A percentile compares a stretch with the other conserved stretches of the same genome.
phyloP scores from a whole-genome alignment of 192 early-diverging fungal genomes.

The Geosiphon pyriformis region DNA sequence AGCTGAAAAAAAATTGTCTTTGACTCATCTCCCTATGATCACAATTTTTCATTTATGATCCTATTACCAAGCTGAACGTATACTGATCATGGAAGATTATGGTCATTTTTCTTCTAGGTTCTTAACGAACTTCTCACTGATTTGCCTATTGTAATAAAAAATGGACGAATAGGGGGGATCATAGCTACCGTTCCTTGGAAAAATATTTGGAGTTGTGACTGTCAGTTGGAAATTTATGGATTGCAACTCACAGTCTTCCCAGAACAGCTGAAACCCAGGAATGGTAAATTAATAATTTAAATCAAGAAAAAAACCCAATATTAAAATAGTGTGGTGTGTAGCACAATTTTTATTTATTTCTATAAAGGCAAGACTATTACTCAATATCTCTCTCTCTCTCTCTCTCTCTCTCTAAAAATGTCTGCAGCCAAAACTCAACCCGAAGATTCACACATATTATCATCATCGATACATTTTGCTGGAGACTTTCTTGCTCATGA shows the following conservation, averaged over 20 bases:
- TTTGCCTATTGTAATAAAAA: constrained; percentile 63
- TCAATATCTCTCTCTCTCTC: too few species aligned
- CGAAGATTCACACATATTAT: constrained; percentile 61
- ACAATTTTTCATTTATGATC: not conserved
- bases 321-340: not conserved
- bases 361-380: too few species aligned
- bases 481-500: constrained; percentile 78
- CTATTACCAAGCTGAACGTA: too few species aligned
- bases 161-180: constrained; percentile 65
- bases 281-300: constrained; percentile 5
- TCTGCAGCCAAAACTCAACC: constrained; percentile 38
- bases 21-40: not conserved
- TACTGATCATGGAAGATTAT: not conserved
- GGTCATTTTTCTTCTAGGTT: constrained; percentile 42
- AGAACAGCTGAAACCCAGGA: constrained; percentile 22
- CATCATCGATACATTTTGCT: constrained; percentile 82
- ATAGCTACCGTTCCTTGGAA: constrained; percentile 74
- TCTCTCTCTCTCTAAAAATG: too few species aligned
- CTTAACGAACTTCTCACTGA: constrained; percentile 66
- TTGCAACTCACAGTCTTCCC: constrained; percentile 53
- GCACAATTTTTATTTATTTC: not conserved
- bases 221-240: constrained; percentile 65
- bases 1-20: too few species aligned
- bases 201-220: constrained; percentile 77
- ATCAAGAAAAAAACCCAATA: constrained; percentile 23